Percentiles rank a stretch among this genome's conserved stretches.
Evolutionary conservation across 768 basidiomycete species (phyloP).

Genomic region (Lactifluus subvellereus): DNA sequence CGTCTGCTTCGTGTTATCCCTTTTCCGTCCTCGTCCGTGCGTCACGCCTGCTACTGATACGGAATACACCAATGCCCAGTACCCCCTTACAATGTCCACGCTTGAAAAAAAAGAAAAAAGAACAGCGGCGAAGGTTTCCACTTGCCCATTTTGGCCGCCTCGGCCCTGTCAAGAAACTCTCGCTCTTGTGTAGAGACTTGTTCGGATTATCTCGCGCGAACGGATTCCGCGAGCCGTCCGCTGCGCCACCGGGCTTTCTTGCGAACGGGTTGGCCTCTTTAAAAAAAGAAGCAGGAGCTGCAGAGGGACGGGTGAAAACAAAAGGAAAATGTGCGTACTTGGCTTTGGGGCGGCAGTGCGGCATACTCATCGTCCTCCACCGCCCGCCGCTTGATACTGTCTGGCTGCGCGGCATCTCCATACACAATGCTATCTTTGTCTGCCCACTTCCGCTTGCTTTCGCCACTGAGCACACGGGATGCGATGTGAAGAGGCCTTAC

Average conservation of each 20-base stretch:
- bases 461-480: too few relatives aligned
- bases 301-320: too few relatives aligned
- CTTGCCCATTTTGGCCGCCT: constrained; percentile 54
- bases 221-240: constrained; percentile 53
- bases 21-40: constrained; percentile 18
- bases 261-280: constrained; percentile 68
- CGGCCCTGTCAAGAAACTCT: constrained; percentile 87
- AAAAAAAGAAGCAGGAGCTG: too few relatives aligned
- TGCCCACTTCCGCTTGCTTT: too few relatives aligned
- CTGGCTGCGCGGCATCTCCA: too few relatives aligned
- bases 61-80: too few relatives aligned
- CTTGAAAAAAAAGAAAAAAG: neutral
- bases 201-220: constrained; percentile 57
- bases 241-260: constrained; percentile 40
- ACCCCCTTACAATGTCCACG: too few relatives aligned
- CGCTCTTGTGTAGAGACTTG: constrained; percentile 68
- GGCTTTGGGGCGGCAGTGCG: constrained; percentile 21
- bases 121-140: constrained; percentile 44
- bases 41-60: constrained; percentile 16
- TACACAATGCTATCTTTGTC: too few relatives aligned
- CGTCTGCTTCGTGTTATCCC: constrained; percentile 41
- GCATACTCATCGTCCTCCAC: constrained; percentile 37
- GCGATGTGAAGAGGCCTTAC: too few relatives aligned
- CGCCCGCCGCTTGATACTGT: constrained; percentile 33
- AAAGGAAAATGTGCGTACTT: constrained; percentile 33